Conservation (phyloP, 768 basidiomycete genomes). For the Lentinula boryana region DNA sequence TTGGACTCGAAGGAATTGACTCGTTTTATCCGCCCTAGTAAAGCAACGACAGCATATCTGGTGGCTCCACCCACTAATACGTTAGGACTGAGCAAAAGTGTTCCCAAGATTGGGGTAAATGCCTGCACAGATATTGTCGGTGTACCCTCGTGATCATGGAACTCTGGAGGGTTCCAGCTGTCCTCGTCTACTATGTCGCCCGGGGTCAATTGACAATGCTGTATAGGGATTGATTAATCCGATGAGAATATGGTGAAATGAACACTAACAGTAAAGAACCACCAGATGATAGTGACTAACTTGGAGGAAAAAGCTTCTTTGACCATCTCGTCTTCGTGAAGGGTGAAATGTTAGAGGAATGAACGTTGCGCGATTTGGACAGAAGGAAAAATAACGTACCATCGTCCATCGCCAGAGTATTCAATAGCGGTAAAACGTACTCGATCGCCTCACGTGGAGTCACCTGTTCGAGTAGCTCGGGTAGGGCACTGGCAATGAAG, state of each 20-base stretch:
- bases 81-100: conserved; percentile 79
- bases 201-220: conserved; percentile 67
- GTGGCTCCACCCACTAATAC: conserved; percentile 66
- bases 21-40: conserved; percentile 64
- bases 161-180: conserved; percentile 1
- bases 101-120: conserved; percentile 89
- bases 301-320: conserved; percentile 83
- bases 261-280: conserved; percentile 68
- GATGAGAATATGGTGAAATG: conserved; percentile 3
- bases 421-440: conserved; percentile 90
- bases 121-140: conserved; percentile 69
- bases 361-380: neutral
- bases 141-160: conserved; percentile 22
- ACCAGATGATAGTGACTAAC: conserved; percentile 83
- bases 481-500: conserved; percentile 81
- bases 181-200: conserved; percentile 24
- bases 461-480: conserved; percentile 70
- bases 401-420: conserved; percentile 77
- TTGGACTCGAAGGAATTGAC: conserved; percentile 42
- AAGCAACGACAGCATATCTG: conserved; percentile 70
- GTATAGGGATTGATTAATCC: conserved; percentile 5
- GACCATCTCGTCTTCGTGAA: conserved; percentile 66
- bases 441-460: conserved; percentile 85
- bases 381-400: conserved; percentile 38
- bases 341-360: conserved; percentile 4